phyloP scores from a whole-genome alignment of 2,329 filamentous ascomycete genomes.

The Alternaria infectoria region DNA sequence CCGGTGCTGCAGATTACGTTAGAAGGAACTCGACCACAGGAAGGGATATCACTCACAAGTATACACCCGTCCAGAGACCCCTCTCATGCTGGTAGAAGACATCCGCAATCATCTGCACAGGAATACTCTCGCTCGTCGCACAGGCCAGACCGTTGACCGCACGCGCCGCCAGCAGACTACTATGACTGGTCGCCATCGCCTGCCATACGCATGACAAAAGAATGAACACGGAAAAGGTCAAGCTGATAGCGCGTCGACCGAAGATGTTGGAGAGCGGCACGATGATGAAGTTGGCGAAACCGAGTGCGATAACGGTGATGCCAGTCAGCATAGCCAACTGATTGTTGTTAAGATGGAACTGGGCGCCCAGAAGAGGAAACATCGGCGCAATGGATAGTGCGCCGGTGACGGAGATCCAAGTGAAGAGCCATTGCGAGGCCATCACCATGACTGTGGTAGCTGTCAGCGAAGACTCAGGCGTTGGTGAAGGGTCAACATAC shows the following conservation, averaged over 20 bases:
- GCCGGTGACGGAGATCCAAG: constrained; percentile 53
- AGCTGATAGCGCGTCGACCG: constrained; percentile 49
- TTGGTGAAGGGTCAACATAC: constrained; percentile 17
- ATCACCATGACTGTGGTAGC: constrained; percentile 39
- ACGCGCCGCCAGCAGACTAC: constrained; percentile 52
- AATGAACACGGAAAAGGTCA: constrained; percentile 50
- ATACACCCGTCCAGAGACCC: constrained; percentile 49
- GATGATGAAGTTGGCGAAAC: constrained; percentile 54
- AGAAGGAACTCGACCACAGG: background rate
- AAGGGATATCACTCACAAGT: constrained; percentile 36
- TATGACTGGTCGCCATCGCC: constrained; percentile 51
- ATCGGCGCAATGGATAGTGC: constrained; percentile 54
- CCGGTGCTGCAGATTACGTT: constrained; percentile 38
- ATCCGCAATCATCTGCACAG: constrained; percentile 54
- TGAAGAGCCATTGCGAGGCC: constrained; percentile 49
- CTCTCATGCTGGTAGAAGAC: constrained; percentile 55
- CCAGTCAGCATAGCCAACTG: constrained; percentile 52
- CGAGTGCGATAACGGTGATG: constrained; percentile 53
- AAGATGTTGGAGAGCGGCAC: constrained; percentile 55
- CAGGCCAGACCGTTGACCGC: constrained; percentile 53
- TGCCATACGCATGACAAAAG: constrained; percentile 54
- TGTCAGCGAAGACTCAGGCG: background rate
- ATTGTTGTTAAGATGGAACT: constrained; percentile 51
- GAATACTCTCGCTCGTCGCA: constrained; percentile 53
- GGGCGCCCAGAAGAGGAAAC: constrained; percentile 50